Evolutionary conservation across 176 grass and related monocot genomes (phyloP).

Genomic region (Ananas comosus): DNA sequence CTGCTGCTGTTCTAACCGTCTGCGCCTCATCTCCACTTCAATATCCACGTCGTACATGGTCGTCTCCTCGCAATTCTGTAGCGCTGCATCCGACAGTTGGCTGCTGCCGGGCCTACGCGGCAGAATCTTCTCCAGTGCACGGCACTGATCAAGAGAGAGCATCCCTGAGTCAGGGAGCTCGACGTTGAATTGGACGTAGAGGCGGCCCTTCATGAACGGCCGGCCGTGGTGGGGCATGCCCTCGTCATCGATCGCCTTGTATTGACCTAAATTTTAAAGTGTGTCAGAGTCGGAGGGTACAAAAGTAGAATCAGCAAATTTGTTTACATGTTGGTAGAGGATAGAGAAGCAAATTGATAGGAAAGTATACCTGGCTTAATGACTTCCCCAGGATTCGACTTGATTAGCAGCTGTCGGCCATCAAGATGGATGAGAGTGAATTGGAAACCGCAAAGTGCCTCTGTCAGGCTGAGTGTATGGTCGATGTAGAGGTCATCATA

Average conservation of each 20-base stretch:
- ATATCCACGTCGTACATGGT: constrained; percentile 78
- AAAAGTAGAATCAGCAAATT: background rate
- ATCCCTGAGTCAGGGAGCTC: constrained; percentile 56
- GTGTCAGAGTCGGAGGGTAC: no score
- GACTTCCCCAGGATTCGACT: constrained; percentile 80
- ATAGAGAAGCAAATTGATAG: background rate
- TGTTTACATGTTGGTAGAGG: background rate
- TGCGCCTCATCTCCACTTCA: constrained; percentile 83
- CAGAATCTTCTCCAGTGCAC: constrained; percentile 50
- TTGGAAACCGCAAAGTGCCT: constrained; percentile 88
- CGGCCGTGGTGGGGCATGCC: constrained; percentile 87
- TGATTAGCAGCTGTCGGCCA: constrained; percentile 73
- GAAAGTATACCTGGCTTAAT: constrained; percentile 61
- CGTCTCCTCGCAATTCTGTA: constrained; percentile 79
- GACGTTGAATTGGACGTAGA: constrained; percentile 78
- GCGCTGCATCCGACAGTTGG: constrained; percentile 42
- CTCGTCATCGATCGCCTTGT: constrained; percentile 86
- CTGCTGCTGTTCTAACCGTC: constrained; percentile 38
- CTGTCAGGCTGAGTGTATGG: constrained; percentile 63
- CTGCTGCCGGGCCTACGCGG: constrained; percentile 27
- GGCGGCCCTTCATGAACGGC: constrained; percentile 81
- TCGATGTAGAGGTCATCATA: constrained; percentile 66
- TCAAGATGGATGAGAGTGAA: constrained; percentile 91
- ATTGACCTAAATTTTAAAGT: constrained; percentile 39
- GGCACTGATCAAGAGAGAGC: constrained; percentile 45